Evolutionary conservation across 2,329 filamentous ascomycete genomes (phyloP).

Genomic region (Elsinoe batatas): DNA sequence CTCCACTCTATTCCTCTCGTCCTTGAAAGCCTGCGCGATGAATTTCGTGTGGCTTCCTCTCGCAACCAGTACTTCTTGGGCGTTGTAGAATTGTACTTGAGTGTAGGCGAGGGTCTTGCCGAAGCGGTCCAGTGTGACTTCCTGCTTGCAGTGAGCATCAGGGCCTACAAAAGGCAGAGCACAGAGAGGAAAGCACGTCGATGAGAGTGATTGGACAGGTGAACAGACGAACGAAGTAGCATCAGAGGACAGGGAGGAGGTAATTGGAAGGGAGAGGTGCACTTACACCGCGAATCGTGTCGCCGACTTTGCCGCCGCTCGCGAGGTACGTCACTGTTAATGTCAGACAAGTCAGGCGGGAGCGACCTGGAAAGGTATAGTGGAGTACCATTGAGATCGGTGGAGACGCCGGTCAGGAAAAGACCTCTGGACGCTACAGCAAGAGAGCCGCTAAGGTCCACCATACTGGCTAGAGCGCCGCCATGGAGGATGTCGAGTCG

Average conservation of each 20-base stretch:
- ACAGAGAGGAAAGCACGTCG: not conserved
- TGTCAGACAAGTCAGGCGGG: not conserved
- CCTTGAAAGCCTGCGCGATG: slow-evolving; percentile 9
- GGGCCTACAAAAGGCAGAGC: not conserved
- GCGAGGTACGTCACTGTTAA: slow-evolving; percentile 51
- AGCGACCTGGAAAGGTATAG: not conserved
- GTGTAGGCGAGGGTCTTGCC: slow-evolving; percentile 58
- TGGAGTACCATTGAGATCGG: slow-evolving; percentile 49
- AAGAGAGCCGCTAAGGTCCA: slow-evolving; percentile 56
- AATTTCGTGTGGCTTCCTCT: slow-evolving; percentile 59
- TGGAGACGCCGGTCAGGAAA: slow-evolving; percentile 57
- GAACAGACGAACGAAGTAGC: not conserved
- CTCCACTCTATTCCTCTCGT: not conserved
- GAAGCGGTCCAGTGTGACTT: slow-evolving; percentile 57
- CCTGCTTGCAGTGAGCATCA: slow-evolving; percentile 21
- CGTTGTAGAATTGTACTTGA: slow-evolving; percentile 51
- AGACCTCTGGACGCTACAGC: slow-evolving; percentile 56
- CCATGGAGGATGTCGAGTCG: slow-evolving; percentile 67
- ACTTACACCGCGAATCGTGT: slow-evolving; percentile 44
- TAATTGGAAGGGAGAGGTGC: too few relatives aligned
- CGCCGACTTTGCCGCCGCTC: slow-evolving; percentile 54
- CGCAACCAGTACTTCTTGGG: slow-evolving; percentile 50
- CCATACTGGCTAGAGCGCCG: slow-evolving; percentile 67
- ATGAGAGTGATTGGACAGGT: too few relatives aligned
- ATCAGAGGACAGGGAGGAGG: too few relatives aligned